Evolutionary conservation across 805 yeast species (phyloP).

Genomic region (Jamesozyma spencerorum): DNA sequence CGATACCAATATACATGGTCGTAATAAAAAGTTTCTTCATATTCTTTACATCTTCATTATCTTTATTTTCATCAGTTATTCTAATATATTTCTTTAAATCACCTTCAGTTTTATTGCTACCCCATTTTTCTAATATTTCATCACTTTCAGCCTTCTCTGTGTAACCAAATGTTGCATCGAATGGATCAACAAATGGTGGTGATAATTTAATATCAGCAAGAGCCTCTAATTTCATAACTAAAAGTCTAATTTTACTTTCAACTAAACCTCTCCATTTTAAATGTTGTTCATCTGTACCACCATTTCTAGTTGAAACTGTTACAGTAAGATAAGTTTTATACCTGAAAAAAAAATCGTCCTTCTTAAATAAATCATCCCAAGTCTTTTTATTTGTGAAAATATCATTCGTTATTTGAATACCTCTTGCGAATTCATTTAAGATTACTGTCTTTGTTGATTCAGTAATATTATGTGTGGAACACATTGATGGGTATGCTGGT

Average conservation of each 20-base stretch:
- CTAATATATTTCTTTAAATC: constrained; percentile 29
- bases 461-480: constrained; percentile 95
- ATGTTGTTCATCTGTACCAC: constrained; percentile 74
- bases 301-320: constrained; percentile 65
- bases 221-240: constrained; percentile 77
- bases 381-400: constrained; percentile 51
- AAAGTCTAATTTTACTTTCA: constrained; percentile 72
- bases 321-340: constrained; percentile 84
- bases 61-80: constrained; percentile 31
- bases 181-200: constrained; percentile 81
- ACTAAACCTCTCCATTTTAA: constrained; percentile 88
- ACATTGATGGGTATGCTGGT: constrained; percentile 89
- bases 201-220: constrained; percentile 70
- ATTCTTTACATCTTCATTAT: constrained; percentile 23
- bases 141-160: constrained; percentile 45
- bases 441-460: constrained; percentile 80
- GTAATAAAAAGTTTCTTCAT: constrained; percentile 47
- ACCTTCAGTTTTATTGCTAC: constrained; percentile 46
- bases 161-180: constrained; percentile 46
- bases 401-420: constrained; percentile 58
- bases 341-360: constrained; percentile 71
- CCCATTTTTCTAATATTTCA: constrained; percentile 52
- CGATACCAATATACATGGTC: constrained; percentile 73
- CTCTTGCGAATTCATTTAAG: constrained; percentile 69
- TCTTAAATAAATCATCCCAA: constrained; percentile 71